Evolutionary conservation across 176 grass and related monocot genomes (phyloP), one percentile per base, ranked within the genome.

Genomic region (Zizania latifolia): DNA sequence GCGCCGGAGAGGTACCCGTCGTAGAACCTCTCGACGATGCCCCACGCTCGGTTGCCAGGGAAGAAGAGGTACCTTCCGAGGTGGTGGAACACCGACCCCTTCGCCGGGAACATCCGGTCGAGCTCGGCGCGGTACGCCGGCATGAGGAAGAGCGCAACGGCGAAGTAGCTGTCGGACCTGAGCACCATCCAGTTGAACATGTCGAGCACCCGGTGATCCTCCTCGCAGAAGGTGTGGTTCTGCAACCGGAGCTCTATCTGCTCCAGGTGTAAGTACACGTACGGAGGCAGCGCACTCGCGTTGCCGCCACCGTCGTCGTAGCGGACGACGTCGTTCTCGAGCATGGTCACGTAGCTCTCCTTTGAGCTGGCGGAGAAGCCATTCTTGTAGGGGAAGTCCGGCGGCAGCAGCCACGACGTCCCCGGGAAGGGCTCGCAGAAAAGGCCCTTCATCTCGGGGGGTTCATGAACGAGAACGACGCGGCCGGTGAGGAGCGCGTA

Each of bases 401-500:
- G 24, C 23, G 94, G 88, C 7, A 91, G 71, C n/a, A 85, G 30
- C 90, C 94, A 97, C 3, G 90, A 91, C 30, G 85, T 83, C 13
- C 60, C 88, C 7, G 90, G 90, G 68, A 97, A 97, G 0, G 90
- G 94, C 65, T 97, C 94, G 45, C 94, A 97, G 82, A 93, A 92
- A 61, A 93, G 75, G 30, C 57, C 75, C 48, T 59, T 19, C 68
- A 87, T 71, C 69, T 90, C 85, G 2, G 76, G 23, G 0, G 77
- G 28, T 33, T 82, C 78, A 46, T 85, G 57, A 24, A 87, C 30
- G 45, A 97, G 79, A 10, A 97, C 46, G 7, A 93, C 83, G 79
- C 90, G 86, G 40, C 75, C 65, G 70, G 78, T 89, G 75, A 97
- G 90, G 24, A 97, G 53, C 71, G 93, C 88, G 72, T 82, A 97